Conservation (phyloP, 768 basidiomycete genomes). For the Suillus subalutaceus region DNA sequence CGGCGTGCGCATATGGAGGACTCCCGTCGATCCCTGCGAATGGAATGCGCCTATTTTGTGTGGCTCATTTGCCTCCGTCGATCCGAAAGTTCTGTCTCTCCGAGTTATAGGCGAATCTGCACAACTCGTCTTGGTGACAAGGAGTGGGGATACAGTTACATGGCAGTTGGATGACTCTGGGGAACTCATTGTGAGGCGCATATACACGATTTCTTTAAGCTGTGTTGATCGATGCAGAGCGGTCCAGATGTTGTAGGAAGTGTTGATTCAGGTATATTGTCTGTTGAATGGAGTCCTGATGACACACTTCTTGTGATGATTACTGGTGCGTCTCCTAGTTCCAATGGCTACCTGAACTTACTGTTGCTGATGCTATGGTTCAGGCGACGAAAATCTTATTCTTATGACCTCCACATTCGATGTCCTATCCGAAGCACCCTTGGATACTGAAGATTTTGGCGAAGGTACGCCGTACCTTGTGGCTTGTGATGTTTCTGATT, state of each 20-base stretch:
- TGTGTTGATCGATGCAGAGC: constrained; percentile 19
- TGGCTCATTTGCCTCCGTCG: constrained; percentile 22
- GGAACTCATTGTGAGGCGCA: constrained; percentile 42
- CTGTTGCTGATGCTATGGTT: constrained; percentile 1
- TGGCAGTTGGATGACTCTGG: constrained; percentile 54
- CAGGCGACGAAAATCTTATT: constrained; percentile 78
- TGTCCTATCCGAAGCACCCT: constrained; percentile 75
- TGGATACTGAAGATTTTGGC: constrained; percentile 80
- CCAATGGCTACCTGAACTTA: neutral
- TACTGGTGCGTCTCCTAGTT: constrained; percentile 55
- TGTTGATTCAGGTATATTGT: constrained; percentile 80
- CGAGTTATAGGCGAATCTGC: constrained; percentile 74
- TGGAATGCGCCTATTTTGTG: constrained; percentile 24
- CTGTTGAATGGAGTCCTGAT: constrained; percentile 91
- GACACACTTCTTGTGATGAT: constrained; percentile 82
- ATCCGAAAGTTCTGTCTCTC: constrained; percentile 60
- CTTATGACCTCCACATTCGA: constrained; percentile 91
- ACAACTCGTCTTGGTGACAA: constrained; percentile 64
- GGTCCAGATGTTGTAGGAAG: constrained; percentile 78
- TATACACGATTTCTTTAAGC: neutral
- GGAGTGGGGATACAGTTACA: constrained; percentile 83
- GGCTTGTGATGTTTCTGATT: constrained; percentile 6
- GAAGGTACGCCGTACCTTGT: constrained; percentile 50
- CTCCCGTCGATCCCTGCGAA: constrained; percentile 14
- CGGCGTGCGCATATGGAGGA: constrained; percentile 61